phyloP scores from a whole-genome alignment of 345 rosid genomes.

The Anacardium occidentale region DNA sequence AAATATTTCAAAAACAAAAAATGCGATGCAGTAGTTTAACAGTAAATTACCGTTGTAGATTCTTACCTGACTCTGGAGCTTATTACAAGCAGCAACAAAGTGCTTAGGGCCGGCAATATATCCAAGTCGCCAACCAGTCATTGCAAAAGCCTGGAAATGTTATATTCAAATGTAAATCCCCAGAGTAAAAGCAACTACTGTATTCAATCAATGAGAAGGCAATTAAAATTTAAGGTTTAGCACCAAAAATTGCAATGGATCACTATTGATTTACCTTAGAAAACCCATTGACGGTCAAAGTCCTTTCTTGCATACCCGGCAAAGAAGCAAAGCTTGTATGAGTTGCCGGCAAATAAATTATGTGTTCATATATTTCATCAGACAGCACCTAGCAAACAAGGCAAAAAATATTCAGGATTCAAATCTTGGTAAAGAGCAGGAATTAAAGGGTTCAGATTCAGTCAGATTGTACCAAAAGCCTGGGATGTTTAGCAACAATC shows the following conservation, averaged over 20 bases:
- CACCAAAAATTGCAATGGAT: neutral
- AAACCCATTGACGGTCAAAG: conserved; percentile 91
- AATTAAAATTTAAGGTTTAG: neutral
- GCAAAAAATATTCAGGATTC: conserved; percentile 21
- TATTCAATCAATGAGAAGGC: conserved; percentile 1
- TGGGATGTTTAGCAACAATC: conserved; percentile 86
- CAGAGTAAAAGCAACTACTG: neutral
- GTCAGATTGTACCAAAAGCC: conserved; percentile 68
- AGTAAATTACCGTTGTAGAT: too few relatives aligned
- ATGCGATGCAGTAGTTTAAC: too few relatives aligned
- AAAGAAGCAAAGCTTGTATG: conserved; percentile 96
- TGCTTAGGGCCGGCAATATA: conserved; percentile 92
- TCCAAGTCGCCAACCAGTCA: conserved; percentile 99
- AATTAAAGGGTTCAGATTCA: conserved; percentile 8
- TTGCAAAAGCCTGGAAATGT: conserved; percentile 85
- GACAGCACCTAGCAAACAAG: conserved; percentile 62
- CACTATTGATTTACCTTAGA: conserved; percentile 63
- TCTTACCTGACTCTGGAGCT: conserved; percentile 96
- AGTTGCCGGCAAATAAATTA: conserved; percentile 84
- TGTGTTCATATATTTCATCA: conserved; percentile 98
- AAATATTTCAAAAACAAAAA: too few relatives aligned
- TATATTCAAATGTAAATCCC: conserved; percentile 16
- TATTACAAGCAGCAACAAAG: conserved; percentile 89
- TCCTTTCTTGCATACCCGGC: conserved; percentile 93
- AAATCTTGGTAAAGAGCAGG: neutral